Evolutionary conservation across 2,329 filamentous ascomycete genomes (phyloP).

Genomic region (Calonectria fujianensis): DNA sequence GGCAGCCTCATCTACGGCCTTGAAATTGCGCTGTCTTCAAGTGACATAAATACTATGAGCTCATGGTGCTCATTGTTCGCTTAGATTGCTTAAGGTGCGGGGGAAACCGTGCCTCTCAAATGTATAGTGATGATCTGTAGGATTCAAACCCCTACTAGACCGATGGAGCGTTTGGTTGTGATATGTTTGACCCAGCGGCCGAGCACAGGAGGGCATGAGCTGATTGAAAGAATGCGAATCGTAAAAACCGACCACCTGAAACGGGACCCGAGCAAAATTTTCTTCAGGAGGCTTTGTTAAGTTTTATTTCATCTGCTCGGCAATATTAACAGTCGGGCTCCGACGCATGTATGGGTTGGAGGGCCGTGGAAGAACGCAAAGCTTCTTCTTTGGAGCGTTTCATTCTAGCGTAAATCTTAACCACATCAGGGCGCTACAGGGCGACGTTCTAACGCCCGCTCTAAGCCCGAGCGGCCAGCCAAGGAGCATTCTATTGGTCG

Average conservation of each 20-base stretch:
- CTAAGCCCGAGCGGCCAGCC: conserved; percentile 4
- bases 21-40: background rate
- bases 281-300: background rate
- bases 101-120: background rate
- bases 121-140: background rate
- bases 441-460: background rate
- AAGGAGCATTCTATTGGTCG: background rate
- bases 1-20: background rate
- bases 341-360: background rate
- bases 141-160: background rate
- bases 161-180: background rate
- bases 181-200: background rate
- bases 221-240: background rate
- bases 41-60: background rate
- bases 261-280: background rate
- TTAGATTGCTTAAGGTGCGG: background rate
- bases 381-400: background rate
- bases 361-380: background rate
- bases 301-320: background rate
- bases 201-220: background rate
- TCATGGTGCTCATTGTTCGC: background rate
- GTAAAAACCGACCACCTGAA: background rate
- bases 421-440: background rate
- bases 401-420: conserved; percentile 9
- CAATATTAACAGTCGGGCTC: background rate